Evolutionary conservation across 179 eudicot genomes (phyloP), one percentile per base, ranked within the genome.

Genomic region (Carnegiea gigantea): DNA sequence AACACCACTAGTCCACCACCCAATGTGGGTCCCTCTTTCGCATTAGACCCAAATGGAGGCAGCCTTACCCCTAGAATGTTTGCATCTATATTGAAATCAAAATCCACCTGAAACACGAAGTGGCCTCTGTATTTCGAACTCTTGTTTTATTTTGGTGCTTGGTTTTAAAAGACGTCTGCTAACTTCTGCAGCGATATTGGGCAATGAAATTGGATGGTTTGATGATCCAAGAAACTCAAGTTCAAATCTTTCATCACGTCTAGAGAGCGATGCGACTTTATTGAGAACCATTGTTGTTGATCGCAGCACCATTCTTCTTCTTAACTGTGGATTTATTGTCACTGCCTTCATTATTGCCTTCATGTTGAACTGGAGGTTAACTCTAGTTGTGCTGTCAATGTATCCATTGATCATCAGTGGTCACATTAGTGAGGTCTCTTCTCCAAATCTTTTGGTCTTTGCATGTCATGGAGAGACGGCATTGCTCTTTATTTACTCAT

Each of bases 151-250:
- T 54, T 38, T 59, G 20, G 79, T 0, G 4, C 20, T 30, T 43
- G 20, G 15, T 12, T 40, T 26, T 82, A 73, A 73, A 78, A 44
- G 70, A 36, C 33, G 5, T 57, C 9, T 21, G 23, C 80, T 76
- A 49, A 5, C 49, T 57, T 78, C 9, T 83, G 92, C 94, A 96
- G 99, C 99, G 77, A 94, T 96, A 53, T 78, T 96, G 84, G 91
- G 87, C 83, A 96, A 94, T 65, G 99, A 96, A 89, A 93, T 94
- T 60, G 98, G 98, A 76, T 96, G 96, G 93, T 96, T 96, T 77
- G 99, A 96, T 57, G 92, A 93, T 62, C 46, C 87, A 77, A 89
- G 82, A 86, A 96, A 96, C 86, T 86, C 91, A 75, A 94, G 98
- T 82, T 88, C 97, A 26, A 91, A 85, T 87, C 95, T 96, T 6